Evolutionary conservation across 345 rosid genomes (phyloP), one percentile per base, ranked within the genome.

Genomic region (Gynandropsis gynandra): DNA sequence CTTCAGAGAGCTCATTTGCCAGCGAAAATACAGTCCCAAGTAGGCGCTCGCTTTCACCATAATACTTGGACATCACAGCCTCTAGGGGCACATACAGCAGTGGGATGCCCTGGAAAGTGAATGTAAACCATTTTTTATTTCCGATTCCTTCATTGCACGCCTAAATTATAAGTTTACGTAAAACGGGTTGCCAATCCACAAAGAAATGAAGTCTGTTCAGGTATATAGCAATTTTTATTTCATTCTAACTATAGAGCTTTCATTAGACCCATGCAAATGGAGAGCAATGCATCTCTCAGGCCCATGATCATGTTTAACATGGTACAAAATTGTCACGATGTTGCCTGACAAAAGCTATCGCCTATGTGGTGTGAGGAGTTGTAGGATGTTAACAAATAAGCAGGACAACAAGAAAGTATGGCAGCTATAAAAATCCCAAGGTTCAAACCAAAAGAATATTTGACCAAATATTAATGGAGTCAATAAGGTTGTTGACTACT

Each of bases 71-170:
- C 86, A 92, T 19, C 38, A 87, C 81, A 51, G 79, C 75, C 76
- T 92, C 97, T 56, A 81, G 69, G 11, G 98, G 98, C 43, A 92
- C 95, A 69, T 85, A 87, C 32, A 92, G 68, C 61, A 92, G 67
- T 0, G 94, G 97, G 33, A 81, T 85, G 40, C 94, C 94, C 95
- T 92, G 73, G 17, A 41, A 64, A 45, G 32, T 49, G 19, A 69
- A 60, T 34, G 21, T 27, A 45, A 43, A 2, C 4, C 29, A 2
- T 24, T 2, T 24, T 24, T 24, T 2, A 24, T 2, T 15, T 9
- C 8, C 15, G 46, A 13, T 42, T 13, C 9, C n/a, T n/a, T n/a
- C n/a, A n/a, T 42, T 42, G 9, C 16, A 13, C 2, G 5, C 18
- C 15, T 19, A 42, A 7, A 42, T 13, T 9, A n/a, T n/a, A 12